Evolutionary conservation across 2,329 filamentous ascomycete genomes (phyloP), one percentile per base, ranked within the genome.

Genomic region (Shiraia bambusicola): DNA sequence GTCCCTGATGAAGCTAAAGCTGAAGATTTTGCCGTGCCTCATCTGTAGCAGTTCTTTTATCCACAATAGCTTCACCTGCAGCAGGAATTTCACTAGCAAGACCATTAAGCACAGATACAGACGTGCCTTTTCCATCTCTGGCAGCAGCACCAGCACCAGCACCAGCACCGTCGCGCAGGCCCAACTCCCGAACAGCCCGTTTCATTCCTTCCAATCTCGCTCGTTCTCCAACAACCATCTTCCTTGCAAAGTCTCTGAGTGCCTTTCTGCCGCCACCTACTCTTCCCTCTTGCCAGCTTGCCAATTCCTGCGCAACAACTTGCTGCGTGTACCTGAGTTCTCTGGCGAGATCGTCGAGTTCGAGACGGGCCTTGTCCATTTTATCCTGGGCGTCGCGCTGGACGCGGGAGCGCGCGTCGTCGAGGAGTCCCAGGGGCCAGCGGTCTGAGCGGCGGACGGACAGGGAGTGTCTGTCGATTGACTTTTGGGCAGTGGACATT

Each of bases 301-400:
- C 93, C 41, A 98, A 69, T 71, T 98, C 93, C 2, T 83, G 79
- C 6, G 94, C 92, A 16, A 97, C 92, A 11, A 92, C 89, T 67
- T 94, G 88, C 71, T 96, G 92, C 34, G 91, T 95, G 67, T 93
- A 95, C 35, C 89, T 76, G 40, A 98, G 73, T 69, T 98, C 93
- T 37, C 82, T 82, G 0, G 86, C 84, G n/a, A 95, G 70, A 30
- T 82, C 80, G 14, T 84, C 80, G 9, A 88, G 79, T 63, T 96
- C 88, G 13, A 76, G 70, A 50, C 84, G 80, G 15, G 81, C 82
- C 50, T 84, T 83, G 11, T 81, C 78, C 27, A 88, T 87, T 57
- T 87, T 88, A 52, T 87, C 85, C 70, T 90, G 87, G 30, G 88
- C 87, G 43, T 97, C 93, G 50, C 89, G 85, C 56, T 90, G 86